Evolutionary conservation across 768 basidiomycete genomes (phyloP), one percentile per base, ranked within the genome.

Genomic region (Leccinum disarticulatum): DNA sequence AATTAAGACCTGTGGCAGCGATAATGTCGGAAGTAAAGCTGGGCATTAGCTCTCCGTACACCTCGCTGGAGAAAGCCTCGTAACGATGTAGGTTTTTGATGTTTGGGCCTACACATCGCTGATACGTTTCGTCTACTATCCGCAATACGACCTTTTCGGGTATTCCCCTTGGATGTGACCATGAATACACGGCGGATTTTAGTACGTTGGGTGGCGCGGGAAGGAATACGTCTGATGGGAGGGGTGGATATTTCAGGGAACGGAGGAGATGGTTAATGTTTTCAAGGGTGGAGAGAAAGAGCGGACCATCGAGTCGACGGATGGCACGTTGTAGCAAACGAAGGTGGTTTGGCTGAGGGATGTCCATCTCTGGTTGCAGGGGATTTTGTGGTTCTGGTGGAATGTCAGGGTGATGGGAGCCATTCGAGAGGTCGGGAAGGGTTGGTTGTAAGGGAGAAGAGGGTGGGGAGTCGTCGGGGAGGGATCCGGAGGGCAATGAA

Each of bases 31-130:
- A 78, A 43, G 83, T 77, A 64, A 95, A 84, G 60, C 81, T 81
- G 3, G 90, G 92, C 85, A 89, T 88, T 53, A 95, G 83, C 70
- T 97, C 95, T 61, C 91, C 96, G 68, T 94, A 98, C 28, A 90
- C 91, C 55, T 88, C 87, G 67, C 87, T 88, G 56, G 90, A 87
- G 78, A 95, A 87, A 31, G 91, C 85, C 66, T 85, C 83, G 72
- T 98, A 95, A 64, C 87, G 84, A 68, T 83, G 87, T 56, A 98
- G 80, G 58, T 81, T 83, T 55, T 85, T 83, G n/a, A 95, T 85
- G 66, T 91, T 85, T 0, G 97, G 97, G 6, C 95, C 95, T 1
- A 98, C 95, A 17, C 87, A 85, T 28, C 97, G 85, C 68, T 98
- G 93, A 68, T 99, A 98, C 38, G 88, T 91, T 77, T 98, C 94